Conservation (phyloP, 352 stramenopile species). For the Phytopythium boreale region DNA sequence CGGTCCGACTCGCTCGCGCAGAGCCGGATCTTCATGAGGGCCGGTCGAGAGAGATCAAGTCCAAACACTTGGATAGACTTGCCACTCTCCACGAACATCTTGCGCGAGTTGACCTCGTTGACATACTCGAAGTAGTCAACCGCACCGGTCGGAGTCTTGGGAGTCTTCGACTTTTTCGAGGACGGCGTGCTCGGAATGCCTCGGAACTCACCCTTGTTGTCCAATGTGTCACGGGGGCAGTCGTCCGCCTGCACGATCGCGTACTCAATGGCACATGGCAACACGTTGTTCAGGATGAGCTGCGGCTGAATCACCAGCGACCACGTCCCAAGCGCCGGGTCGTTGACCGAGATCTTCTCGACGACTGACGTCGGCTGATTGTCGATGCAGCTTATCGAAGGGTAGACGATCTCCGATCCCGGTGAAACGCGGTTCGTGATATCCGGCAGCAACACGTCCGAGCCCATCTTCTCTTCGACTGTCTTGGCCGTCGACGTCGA, state of each 20-base stretch:
- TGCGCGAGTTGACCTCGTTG: slow-evolving; percentile 74
- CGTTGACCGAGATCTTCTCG: slow-evolving; percentile 71
- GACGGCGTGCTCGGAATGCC: slow-evolving; percentile 27
- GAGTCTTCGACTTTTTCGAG: slow-evolving; percentile 52
- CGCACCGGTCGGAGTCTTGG: slow-evolving; percentile 22
- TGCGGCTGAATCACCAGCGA: slow-evolving; percentile 81
- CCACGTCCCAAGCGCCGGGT: slow-evolving; percentile 55
- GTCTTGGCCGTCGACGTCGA: slow-evolving; percentile 50
- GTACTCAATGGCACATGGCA: slow-evolving; percentile 83
- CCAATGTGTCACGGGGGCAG: slow-evolving; percentile 59
- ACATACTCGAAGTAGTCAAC: slow-evolving; percentile 75
- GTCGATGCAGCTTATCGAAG: slow-evolving; percentile 71
- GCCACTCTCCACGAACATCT: slow-evolving; percentile 73
- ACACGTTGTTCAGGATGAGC: slow-evolving; percentile 75
- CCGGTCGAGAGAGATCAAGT: slow-evolving; percentile 56
- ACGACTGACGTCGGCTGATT: slow-evolving; percentile 78
- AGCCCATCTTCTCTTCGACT: slow-evolving; percentile 68
- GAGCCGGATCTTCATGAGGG: slow-evolving; percentile 76
- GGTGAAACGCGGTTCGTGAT: slow-evolving; percentile 35
- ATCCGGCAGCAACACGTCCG: slow-evolving; percentile 50
- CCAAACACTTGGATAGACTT: slow-evolving; percentile 82
- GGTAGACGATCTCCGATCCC: slow-evolving; percentile 68
- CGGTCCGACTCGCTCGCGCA: slow-evolving; percentile 54
- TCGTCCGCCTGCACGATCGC: slow-evolving; percentile 74
- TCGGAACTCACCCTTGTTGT: slow-evolving; percentile 54